phyloP scores from a whole-genome alignment of 176 grass and related monocot genomes.

The Typha latifolia region DNA sequence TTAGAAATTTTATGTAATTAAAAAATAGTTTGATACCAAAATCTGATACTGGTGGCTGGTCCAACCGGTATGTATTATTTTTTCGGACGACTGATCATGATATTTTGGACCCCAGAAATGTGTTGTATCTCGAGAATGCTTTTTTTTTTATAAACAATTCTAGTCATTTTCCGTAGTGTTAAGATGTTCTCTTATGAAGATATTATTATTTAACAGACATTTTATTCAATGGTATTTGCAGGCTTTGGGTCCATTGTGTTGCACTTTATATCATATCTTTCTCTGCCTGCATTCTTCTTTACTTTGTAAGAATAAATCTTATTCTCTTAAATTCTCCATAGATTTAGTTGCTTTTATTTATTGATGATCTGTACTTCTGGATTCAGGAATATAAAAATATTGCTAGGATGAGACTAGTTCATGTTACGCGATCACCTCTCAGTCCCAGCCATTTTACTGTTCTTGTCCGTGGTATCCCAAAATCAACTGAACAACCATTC shows the following conservation, averaged over 20 bases:
- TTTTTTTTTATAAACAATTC: no score
- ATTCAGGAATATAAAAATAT: conserved; percentile 78
- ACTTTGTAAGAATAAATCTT: conserved; percentile 45
- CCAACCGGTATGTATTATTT: no score
- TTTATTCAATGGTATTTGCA: conserved; percentile 28
- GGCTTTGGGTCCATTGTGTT: conserved; percentile 93
- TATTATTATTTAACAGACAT: not conserved
- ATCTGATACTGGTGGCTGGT: no score
- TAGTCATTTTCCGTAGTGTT: not conserved
- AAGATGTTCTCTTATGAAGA: not conserved
- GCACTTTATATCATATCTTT: conserved; percentile 68
- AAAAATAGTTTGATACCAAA: no score
- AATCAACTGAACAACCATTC: conserved; percentile 52
- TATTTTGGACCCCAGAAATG: no score
- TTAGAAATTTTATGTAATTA: no score
- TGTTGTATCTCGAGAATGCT: no score
- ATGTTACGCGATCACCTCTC: conserved; percentile 43
- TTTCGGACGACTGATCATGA: no score
- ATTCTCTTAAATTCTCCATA: not conserved
- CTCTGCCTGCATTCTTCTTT: conserved; percentile 72
- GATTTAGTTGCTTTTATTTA: not conserved
- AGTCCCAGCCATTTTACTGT: conserved; percentile 71
- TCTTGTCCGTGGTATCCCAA: conserved; percentile 82
- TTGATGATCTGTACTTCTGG: conserved; percentile 2
- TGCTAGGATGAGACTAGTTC: conserved; percentile 45